phyloP scores from a whole-genome alignment of 441 rosid species.

The Brassica balearica region DNA sequence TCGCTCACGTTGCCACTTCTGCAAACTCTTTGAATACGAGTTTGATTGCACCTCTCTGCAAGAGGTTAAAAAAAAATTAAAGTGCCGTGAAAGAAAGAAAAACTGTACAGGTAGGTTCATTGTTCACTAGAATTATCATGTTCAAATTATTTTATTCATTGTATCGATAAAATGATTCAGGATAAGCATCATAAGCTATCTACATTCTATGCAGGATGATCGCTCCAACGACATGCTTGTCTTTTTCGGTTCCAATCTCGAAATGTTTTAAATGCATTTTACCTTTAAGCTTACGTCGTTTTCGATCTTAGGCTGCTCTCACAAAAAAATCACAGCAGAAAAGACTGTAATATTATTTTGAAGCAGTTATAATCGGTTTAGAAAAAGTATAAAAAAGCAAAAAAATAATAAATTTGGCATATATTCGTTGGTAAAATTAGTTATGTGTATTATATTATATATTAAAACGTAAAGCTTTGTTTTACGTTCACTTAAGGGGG shows the following conservation, averaged over 20 bases:
- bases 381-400: not conserved
- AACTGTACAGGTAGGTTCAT: not conserved
- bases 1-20: not conserved
- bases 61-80: not conserved
- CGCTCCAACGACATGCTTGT: conserved; percentile 4
- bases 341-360: not conserved
- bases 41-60: conserved; percentile 3
- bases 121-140: not conserved
- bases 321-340: not conserved
- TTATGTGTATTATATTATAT: not conserved
- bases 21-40: conserved; percentile 8
- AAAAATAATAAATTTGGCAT: not conserved
- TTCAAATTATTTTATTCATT: not conserved
- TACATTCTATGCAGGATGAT: not conserved
- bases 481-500: not conserved
- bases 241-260: too few relatives aligned
- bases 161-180: not conserved
- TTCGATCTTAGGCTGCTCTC: not conserved
- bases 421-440: not conserved
- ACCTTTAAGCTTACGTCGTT: not conserved
- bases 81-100: conserved; percentile 3
- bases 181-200: not conserved
- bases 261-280: not conserved
- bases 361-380: not conserved
- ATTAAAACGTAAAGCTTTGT: not conserved